Conservation (phyloP, 208 protist genomes). For the Leishmania martiniquensis region DNA sequence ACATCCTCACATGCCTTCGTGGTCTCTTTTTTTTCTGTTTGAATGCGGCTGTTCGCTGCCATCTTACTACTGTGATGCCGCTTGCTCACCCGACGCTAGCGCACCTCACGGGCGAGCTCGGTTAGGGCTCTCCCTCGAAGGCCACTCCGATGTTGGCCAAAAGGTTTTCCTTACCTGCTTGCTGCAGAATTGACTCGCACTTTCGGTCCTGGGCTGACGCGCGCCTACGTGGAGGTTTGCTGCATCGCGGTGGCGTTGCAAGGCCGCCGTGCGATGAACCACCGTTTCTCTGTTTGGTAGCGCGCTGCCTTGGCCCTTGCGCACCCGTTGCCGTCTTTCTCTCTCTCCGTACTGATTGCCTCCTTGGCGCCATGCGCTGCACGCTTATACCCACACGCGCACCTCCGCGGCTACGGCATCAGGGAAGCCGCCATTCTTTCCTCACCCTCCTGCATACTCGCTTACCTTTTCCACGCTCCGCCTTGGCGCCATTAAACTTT, state of each 20-base stretch:
- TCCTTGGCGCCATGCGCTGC: too few species aligned
- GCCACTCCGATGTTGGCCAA: too few species aligned
- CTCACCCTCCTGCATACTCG: neutral
- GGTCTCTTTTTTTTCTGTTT: neutral
- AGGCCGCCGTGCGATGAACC: neutral
- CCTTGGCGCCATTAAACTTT: neutral
- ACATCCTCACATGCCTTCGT: neutral
- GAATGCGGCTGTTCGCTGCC: too few species aligned
- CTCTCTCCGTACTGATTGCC: neutral
- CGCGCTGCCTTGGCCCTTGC: neutral
- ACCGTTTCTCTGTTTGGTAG: neutral
- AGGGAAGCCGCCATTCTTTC: neutral
- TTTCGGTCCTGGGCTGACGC: too few species aligned
- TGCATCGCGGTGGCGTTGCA: neutral
- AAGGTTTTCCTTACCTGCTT: too few species aligned
- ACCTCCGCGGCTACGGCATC: neutral
- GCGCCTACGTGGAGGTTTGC: too few species aligned
- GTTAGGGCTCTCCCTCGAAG: neutral
- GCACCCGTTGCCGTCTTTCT: constrained; percentile 10
- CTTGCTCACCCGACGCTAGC: neutral
- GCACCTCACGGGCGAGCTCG: neutral
- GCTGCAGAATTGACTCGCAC: too few species aligned
- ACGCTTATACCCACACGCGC: neutral
- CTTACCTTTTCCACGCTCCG: neutral
- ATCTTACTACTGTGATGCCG: neutral